Evolutionary conservation across 805 yeast species (phyloP).

Genomic region (Ogataea angusta): DNA sequence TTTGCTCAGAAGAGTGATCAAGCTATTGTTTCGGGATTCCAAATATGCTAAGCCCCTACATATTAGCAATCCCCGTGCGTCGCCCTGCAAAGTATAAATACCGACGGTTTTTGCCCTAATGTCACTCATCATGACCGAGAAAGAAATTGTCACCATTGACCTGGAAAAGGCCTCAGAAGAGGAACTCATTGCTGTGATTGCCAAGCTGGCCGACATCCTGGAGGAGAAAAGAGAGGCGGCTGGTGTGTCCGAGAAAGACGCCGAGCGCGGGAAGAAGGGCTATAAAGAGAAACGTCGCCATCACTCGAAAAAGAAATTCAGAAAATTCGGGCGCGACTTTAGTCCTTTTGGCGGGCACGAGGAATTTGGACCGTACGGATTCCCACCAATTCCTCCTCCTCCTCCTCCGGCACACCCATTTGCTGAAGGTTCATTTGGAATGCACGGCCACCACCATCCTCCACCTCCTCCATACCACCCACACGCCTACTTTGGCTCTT

Average conservation of each 20-base stretch:
- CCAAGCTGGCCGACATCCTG: neutral
- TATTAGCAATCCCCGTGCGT: neutral
- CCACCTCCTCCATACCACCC: neutral
- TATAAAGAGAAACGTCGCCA: neutral
- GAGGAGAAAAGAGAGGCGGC: neutral
- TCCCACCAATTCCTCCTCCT: neutral
- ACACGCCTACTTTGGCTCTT: neutral
- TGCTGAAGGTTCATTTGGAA: neutral
- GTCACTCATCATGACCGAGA: slow-evolving; percentile 3
- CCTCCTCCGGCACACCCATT: neutral
- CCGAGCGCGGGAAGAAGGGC: neutral
- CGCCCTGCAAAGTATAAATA: neutral
- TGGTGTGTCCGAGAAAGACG: neutral
- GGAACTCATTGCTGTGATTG: slow-evolving; percentile 2
- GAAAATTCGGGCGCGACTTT: neutral
- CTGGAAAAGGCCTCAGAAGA: neutral
- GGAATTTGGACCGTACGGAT: neutral
- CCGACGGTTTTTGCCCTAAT: neutral
- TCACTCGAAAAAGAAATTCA: neutral
- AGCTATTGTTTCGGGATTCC: neutral
- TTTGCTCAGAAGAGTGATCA: neutral
- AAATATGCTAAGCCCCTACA: neutral
- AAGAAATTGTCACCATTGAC: neutral
- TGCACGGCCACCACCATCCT: neutral
- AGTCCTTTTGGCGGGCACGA: neutral